These are phyloP conservation scores for Sungouiozyma intestinalis DNA, from an alignment of 805 yeast genomes.

Conservation along the genomic window DNA sequence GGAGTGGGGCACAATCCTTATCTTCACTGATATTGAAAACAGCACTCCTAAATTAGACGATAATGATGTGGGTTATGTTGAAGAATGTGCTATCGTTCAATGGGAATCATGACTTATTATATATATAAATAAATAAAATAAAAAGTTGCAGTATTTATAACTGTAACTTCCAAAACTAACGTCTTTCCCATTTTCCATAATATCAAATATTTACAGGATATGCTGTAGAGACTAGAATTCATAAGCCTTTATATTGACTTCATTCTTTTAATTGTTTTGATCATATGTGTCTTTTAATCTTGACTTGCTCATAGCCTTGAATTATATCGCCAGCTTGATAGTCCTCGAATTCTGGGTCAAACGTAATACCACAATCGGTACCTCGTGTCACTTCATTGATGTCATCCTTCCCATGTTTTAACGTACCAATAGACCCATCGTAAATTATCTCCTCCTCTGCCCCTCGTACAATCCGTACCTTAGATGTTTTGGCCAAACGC, in stretches of 20 bases:
- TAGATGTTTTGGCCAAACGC: conserved; percentile 45
- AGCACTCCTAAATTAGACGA: conserved; percentile 46
- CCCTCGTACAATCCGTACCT: conserved; percentile 47
- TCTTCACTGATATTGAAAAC: conserved; percentile 68
- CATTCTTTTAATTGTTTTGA: conserved; percentile 1
- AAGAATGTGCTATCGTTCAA: conserved; percentile 77
- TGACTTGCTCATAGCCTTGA: conserved; percentile 60
- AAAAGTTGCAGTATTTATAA: conserved; percentile 1
- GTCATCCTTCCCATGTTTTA: conserved; percentile 77
- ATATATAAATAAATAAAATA: neutral
- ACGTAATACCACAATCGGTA: conserved; percentile 78
- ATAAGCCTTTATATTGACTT: neutral
- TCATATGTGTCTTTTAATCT: conserved; percentile 43
- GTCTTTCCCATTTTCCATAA: conserved; percentile 2
- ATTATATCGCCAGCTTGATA: conserved; percentile 69
- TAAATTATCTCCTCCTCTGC: conserved; percentile 32
- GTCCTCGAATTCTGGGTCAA: conserved; percentile 49
- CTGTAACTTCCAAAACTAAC: neutral
- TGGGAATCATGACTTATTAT: conserved; percentile 47
- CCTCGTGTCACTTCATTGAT: conserved; percentile 72
- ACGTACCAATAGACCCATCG: conserved; percentile 55
- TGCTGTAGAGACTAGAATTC: neutral
- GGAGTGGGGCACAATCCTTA: conserved; percentile 95
- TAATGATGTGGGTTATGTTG: conserved; percentile 65
- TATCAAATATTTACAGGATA: neutral